Percentiles rank a stretch among this genome's conserved stretches.
Evolutionary conservation across 2,329 filamentous ascomycete species (phyloP).

Genomic region (Ophiosphaerella korrae): DNA sequence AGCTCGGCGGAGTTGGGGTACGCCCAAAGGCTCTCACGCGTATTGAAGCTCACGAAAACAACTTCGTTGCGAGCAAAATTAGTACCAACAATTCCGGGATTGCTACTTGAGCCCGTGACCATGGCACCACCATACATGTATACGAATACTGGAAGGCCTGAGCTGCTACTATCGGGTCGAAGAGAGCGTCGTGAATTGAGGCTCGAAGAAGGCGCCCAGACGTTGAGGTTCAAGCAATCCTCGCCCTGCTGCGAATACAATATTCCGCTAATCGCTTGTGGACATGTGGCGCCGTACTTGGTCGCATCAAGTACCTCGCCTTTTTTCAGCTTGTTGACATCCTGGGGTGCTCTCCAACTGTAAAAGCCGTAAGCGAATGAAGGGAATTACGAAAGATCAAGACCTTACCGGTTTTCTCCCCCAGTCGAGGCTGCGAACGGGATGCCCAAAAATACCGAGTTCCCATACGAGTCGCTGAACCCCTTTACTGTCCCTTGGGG

Average conservation of each 20-base stretch:
- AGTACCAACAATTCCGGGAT: constrained; percentile 50
- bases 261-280: constrained; percentile 28
- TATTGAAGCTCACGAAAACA: constrained; percentile 34
- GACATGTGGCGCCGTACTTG: constrained; percentile 29
- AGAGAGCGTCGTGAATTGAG: neutral
- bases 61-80: constrained; percentile 37
- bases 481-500: constrained; percentile 22
- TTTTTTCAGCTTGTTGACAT: constrained; percentile 13
- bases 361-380: neutral
- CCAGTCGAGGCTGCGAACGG: constrained; percentile 32
- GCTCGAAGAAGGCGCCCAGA: constrained; percentile 25
- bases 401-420: constrained; percentile 25
- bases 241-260: constrained; percentile 27
- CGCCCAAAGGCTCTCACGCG: constrained; percentile 45
- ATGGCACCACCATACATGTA: constrained; percentile 54
- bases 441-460: constrained; percentile 29
- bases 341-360: constrained; percentile 27
- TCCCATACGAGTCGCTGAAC: constrained; percentile 23
- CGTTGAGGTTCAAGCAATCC: constrained; percentile 50
- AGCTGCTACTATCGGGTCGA: neutral
- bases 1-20: constrained; percentile 50
- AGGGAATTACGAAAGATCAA: neutral
- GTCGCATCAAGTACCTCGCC: constrained; percentile 22
- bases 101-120: constrained; percentile 49
- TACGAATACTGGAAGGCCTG: constrained; percentile 41